These are phyloP conservation scores for Cicer judaicum DNA, from an alignment of 306 rosid genomes.

Conservation along the genomic window DNA sequence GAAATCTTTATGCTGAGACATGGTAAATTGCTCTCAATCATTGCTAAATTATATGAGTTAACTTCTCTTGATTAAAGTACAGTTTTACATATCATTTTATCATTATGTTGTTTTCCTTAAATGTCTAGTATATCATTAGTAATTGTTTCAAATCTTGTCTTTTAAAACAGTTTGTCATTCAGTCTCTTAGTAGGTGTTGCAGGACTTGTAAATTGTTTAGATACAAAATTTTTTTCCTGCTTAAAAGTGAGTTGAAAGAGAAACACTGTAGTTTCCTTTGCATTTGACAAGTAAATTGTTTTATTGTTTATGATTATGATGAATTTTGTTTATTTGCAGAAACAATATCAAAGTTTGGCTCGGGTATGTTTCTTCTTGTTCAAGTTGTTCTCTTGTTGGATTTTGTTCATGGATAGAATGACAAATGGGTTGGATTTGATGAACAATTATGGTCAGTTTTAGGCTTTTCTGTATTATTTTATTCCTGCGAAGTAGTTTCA, in stretches of 20 bases:
- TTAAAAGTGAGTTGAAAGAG: conserved; percentile 18
- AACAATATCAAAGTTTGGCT: conserved; percentile 86
- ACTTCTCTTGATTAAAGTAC: not conserved
- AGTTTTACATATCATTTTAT: not conserved
- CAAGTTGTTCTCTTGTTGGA: conserved; percentile 99
- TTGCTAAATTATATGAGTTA: not conserved
- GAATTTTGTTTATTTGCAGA: conserved; percentile 58
- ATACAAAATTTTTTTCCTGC: not conserved
- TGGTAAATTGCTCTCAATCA: conserved; percentile 5
- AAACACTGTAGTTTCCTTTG: not conserved
- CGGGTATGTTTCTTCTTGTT: conserved; percentile 94
- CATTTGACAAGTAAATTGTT: conserved; percentile 27
- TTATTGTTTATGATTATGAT: conserved; percentile 14
- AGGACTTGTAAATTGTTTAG: conserved; percentile 1
- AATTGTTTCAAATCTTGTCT: not conserved
- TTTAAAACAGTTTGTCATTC: not conserved
- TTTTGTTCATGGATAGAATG: conserved; percentile 98
- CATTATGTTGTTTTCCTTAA: conserved; percentile 18
- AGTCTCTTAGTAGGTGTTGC: not conserved
- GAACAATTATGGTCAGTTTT: conserved; percentile 90
- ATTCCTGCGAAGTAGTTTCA: conserved; percentile 15
- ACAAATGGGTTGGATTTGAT: conserved; percentile 95
- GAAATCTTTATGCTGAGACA: no score
- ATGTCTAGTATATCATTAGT: not conserved
- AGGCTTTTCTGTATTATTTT: conserved; percentile 32